These are phyloP conservation scores for Chlamydomonas reinhardtii DNA, from an alignment of 163 green algal species.

Conservation along the genomic window DNA sequence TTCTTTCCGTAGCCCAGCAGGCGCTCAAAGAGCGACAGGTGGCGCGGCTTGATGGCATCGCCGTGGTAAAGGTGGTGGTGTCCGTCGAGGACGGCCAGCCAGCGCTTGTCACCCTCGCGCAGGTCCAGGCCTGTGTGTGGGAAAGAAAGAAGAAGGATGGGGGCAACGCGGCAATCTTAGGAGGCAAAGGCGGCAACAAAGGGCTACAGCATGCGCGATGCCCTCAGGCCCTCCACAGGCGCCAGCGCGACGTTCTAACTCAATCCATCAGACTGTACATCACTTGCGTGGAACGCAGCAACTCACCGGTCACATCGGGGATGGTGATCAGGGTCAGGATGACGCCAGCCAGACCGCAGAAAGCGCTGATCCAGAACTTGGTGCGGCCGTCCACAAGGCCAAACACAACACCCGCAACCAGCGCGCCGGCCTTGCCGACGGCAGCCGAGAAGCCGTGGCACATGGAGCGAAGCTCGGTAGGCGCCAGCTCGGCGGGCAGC, in stretches of 20 bases:
- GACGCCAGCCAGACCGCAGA: constrained; percentile 43
- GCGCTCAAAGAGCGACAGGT: background rate
- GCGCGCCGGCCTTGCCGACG: constrained; percentile 72
- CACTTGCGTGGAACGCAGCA: too few species aligned
- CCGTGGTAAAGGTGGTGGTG: background rate
- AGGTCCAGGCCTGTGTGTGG: background rate
- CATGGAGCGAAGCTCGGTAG: constrained; percentile 53
- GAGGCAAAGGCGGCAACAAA: too few species aligned
- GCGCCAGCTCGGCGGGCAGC: constrained; percentile 60
- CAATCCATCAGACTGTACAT: too few species aligned
- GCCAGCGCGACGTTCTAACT: too few species aligned
- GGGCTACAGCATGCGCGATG: too few species aligned
- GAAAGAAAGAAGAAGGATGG: background rate
- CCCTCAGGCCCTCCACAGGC: too few species aligned
- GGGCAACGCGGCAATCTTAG: too few species aligned
- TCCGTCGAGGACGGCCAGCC: constrained; percentile 10
- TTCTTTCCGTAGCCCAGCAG: constrained; percentile 10
- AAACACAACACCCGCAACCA: constrained; percentile 45
- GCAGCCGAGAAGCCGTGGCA: constrained; percentile 76
- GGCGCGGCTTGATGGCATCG: background rate
- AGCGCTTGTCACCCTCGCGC: constrained; percentile 7
- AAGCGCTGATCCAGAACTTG: constrained; percentile 52
- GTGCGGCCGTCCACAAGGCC: constrained; percentile 16
- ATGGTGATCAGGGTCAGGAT: background rate
- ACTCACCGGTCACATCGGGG: background rate